Conservation (phyloP, 2,329 filamentous ascomycete species). For the Venturia effusa region DNA sequence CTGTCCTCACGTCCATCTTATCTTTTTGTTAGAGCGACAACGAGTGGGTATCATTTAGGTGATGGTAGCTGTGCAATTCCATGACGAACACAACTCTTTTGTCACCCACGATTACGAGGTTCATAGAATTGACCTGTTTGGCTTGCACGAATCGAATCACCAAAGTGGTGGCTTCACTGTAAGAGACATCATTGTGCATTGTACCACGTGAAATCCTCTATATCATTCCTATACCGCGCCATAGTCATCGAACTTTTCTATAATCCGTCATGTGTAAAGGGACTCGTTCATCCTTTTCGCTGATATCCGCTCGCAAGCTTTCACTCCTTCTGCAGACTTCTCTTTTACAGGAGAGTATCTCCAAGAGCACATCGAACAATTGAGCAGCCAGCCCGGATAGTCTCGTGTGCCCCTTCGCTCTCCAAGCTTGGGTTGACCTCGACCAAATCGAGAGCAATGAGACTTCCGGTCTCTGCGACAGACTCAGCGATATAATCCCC, state of each 20-base stretch:
- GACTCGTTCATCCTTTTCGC: not conserved
- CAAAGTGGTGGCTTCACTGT: too few relatives aligned
- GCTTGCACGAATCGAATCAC: too few relatives aligned
- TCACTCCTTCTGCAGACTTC: not conserved
- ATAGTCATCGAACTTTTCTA: not conserved
- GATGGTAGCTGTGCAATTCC: too few relatives aligned
- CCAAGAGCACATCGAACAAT: conserved; percentile 85
- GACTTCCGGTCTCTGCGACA: conserved; percentile 44
- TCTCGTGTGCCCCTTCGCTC: conserved; percentile 62
- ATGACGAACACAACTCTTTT: too few relatives aligned
- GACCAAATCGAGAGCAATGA: conserved; percentile 47
- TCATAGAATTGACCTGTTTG: too few relatives aligned
- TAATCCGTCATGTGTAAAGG: not conserved
- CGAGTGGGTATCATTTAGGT: too few relatives aligned
- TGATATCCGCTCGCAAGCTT: not conserved
- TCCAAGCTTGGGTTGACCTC: conserved; percentile 41
- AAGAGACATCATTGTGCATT: too few relatives aligned
- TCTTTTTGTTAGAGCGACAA: too few relatives aligned
- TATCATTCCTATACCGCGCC: not conserved
- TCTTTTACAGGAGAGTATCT: conserved; percentile 64
- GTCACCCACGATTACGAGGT: too few relatives aligned
- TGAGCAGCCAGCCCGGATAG: conserved; percentile 80
- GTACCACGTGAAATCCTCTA: not conserved
- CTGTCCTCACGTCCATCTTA: too few relatives aligned
- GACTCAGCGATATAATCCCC: conserved; percentile 89